Conservation (phyloP, 495 filamentous ascomycete genomes). For the Hypoxylon crocopeplum region DNA sequence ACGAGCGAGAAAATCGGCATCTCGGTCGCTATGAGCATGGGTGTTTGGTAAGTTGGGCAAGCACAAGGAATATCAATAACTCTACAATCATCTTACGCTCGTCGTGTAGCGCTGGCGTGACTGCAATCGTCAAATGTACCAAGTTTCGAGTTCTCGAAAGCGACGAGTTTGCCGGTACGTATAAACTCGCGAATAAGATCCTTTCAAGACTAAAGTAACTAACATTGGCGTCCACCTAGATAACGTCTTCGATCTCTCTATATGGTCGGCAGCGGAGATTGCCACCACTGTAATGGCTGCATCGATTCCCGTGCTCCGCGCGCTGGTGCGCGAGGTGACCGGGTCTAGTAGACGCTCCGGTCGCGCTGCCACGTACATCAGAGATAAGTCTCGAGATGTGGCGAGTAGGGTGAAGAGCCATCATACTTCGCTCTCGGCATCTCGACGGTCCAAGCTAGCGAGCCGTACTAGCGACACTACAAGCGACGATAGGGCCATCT, state of each 20-base stretch:
- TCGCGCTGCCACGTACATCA: not conserved
- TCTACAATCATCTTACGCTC: not conserved
- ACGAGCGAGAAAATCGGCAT: slow-evolving; percentile 48
- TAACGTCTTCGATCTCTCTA: slow-evolving; percentile 36
- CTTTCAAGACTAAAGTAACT: too few species aligned
- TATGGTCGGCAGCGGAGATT: slow-evolving; percentile 42
- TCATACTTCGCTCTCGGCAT: not conserved
- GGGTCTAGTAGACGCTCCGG: not conserved
- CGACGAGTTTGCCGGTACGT: slow-evolving; percentile 40
- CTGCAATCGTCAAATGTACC: slow-evolving; percentile 41
- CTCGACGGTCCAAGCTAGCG: slow-evolving; percentile 1
- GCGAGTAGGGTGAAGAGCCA: slow-evolving; percentile 4
- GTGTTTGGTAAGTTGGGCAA: slow-evolving; percentile 44
- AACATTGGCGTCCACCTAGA: too few species aligned
- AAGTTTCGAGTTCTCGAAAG: slow-evolving; percentile 28
- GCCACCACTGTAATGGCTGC: slow-evolving; percentile 46
- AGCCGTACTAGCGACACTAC: not conserved
- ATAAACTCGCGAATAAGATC: too few species aligned
- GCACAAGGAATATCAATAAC: not conserved
- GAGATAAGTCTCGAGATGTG: slow-evolving; percentile 2
- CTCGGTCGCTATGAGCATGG: slow-evolving; percentile 50
- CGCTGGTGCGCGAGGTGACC: slow-evolving; percentile 27
- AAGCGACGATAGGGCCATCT: slow-evolving; percentile 1
- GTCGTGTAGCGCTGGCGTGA: slow-evolving; percentile 36
- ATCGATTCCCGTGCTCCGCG: slow-evolving; percentile 44